Conservation (phyloP, 345 rosid species). For the Kernera saxatilis region DNA sequence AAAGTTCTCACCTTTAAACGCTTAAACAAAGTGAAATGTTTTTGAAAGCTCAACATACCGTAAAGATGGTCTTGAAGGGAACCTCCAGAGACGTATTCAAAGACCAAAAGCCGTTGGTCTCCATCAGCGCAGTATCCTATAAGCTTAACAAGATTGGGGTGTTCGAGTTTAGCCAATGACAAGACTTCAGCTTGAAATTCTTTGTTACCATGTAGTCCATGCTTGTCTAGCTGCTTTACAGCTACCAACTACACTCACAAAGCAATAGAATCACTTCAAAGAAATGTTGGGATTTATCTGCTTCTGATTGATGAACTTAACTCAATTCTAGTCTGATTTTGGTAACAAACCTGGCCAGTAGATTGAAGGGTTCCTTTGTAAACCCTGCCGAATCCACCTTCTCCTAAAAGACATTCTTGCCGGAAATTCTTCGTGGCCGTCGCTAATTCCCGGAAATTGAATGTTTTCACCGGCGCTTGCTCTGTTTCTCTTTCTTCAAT, state of each 20-base stretch:
- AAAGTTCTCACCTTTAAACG: not conserved
- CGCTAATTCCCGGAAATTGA: conserved; percentile 65
- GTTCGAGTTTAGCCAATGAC: conserved; percentile 42
- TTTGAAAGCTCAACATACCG: conserved; percentile 30
- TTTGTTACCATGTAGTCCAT: conserved; percentile 45
- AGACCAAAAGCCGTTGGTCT: conserved; percentile 65
- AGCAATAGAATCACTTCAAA: not conserved
- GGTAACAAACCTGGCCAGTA: conserved; percentile 48
- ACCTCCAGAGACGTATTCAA: conserved; percentile 48
- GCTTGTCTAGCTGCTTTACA: conserved; percentile 66
- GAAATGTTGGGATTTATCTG: no score
- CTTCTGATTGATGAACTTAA: no score
- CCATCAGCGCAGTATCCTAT: conserved; percentile 78
- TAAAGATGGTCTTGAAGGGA: conserved; percentile 50
- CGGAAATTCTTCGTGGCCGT: conserved; percentile 75
- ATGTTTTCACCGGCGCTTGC: conserved; percentile 6
- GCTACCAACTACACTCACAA: conserved; percentile 47
- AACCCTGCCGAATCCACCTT: conserved; percentile 76
- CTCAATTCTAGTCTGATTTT: not conserved
- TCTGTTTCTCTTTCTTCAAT: conserved; percentile 1
- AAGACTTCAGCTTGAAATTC: conserved; percentile 55
- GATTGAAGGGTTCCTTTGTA: conserved; percentile 64
- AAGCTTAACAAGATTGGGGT: conserved; percentile 51
- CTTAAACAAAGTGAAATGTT: not conserved
- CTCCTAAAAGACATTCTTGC: conserved; percentile 64